Evolutionary conservation across 805 yeast species (phyloP), one percentile per base, ranked within the genome.

Genomic region (Grigorovia transvaalensis): DNA sequence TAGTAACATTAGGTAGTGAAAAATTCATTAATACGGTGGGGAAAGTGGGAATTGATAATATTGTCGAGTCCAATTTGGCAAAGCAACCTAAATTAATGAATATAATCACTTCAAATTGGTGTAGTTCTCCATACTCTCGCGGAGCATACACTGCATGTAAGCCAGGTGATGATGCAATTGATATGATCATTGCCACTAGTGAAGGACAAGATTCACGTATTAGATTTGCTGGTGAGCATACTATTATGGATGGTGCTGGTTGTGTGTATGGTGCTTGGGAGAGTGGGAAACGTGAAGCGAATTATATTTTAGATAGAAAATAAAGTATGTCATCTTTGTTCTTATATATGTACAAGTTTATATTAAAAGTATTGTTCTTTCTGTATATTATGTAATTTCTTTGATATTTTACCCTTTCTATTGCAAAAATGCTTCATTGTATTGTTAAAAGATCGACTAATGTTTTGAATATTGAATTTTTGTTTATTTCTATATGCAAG

Each of bases 161-260:
- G 41, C 80, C 84, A 0, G 82, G 81, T 8, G 85, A 85, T 64
- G 88, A 83, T 59, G 88, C 95, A 0, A 71, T 78, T 9, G 83
- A 78, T 50, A 64, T 80, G 17, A 76, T 84, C 0, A 63, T 80
- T 15, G 84, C 83, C n/a, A 72, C 86, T 52, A 72, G 77, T 18
- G 77, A 77, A 23, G 86, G 88, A 0, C 70, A 76, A 19, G 80
- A 75, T 12, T 71, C 74, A 9, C 59, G 58, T 20, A 68, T 89
- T 2, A 72, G 96, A 45, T 89, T 89, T 72, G 96, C 96, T 0
- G 96, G 96, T 8, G 96, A 89, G 62, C 96, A 89, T 64, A 85
- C 96, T 0, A 79, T 81, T 20, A 69, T 79, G 57, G 96, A 88
- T 57, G 96, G 95, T 8, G 85, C 88, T 15, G 96, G 96, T 0